Conservation (phyloP, 306 rosid genomes). For the Pachyrhizus erosus region DNA sequence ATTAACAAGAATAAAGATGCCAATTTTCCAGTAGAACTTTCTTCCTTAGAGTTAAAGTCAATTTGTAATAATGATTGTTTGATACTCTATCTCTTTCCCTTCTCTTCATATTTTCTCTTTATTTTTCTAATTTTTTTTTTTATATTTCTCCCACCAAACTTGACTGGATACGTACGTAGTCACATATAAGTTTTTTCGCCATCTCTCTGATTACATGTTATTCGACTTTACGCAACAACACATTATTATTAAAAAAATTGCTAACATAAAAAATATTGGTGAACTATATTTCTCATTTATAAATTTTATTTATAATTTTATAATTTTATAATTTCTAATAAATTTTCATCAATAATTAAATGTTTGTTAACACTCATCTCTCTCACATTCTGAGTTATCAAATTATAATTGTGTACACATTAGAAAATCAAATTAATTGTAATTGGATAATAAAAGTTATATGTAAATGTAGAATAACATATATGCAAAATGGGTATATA, state of each 20-base stretch:
- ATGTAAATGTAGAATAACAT: no score
- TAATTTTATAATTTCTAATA: no score
- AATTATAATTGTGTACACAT: neutral
- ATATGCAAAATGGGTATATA: neutral
- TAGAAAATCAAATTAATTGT: neutral
- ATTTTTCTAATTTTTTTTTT: neutral
- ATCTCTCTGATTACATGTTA: no score
- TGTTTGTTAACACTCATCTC: no score
- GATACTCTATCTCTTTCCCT: slow-evolving; percentile 20
- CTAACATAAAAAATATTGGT: no score
- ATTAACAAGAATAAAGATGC: neutral
- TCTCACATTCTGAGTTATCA: neutral
- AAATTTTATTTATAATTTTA: no score
- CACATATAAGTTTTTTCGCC: neutral
- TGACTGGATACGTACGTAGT: neutral
- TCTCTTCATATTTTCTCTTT: neutral
- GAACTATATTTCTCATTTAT: no score
- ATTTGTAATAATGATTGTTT: slow-evolving; percentile 33
- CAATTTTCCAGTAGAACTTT: neutral
- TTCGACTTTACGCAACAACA: neutral
- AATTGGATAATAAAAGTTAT: no score
- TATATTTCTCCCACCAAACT: neutral
- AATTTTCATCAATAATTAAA: no score
- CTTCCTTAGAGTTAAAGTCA: slow-evolving; percentile 46
- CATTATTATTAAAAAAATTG: neutral